These are phyloP conservation scores for Miscanthus lutarioriparius DNA, from an alignment of 176 grass and related monocot species.

Conservation along the genomic window DNA sequence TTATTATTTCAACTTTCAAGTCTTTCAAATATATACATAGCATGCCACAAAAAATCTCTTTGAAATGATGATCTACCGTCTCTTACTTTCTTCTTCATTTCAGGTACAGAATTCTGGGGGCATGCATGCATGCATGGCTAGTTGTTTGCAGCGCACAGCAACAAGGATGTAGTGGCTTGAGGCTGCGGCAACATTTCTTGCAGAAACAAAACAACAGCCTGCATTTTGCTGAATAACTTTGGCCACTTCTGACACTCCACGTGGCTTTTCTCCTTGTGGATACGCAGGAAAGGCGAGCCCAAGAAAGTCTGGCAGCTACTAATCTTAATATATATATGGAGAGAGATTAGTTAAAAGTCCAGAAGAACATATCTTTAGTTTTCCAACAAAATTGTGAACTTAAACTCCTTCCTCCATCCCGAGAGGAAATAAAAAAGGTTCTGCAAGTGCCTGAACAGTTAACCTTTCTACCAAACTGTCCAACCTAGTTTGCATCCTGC, in stretches of 20 bases:
- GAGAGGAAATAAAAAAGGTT: background rate
- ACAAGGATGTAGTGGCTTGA: conserved; percentile 21
- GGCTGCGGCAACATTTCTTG: conserved; percentile 18
- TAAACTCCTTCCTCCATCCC: background rate
- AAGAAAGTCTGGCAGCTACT: conserved; percentile 13
- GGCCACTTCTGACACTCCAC: conserved; percentile 24
- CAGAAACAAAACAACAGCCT: conserved; percentile 31
- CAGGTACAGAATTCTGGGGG: background rate
- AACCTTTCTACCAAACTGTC: background rate
- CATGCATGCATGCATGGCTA: background rate
- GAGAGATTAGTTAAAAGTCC: background rate
- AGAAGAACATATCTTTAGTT: background rate
- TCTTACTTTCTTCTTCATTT: background rate
- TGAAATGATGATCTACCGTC: background rate
- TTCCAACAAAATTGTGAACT: background rate
- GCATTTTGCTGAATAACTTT: conserved; percentile 32
- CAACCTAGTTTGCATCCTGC: background rate
- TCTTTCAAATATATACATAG: background rate
- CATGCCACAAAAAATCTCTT: background rate
- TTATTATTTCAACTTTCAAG: background rate
- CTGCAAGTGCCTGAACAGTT: background rate
- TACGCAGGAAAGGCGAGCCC: conserved; percentile 14
- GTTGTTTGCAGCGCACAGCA: background rate
- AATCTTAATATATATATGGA: background rate
- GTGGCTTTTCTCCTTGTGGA: conserved; percentile 12